These are phyloP conservation scores for Neurospora pannonica DNA, from an alignment of 495 filamentous ascomycete species.

Conservation along the genomic window DNA sequence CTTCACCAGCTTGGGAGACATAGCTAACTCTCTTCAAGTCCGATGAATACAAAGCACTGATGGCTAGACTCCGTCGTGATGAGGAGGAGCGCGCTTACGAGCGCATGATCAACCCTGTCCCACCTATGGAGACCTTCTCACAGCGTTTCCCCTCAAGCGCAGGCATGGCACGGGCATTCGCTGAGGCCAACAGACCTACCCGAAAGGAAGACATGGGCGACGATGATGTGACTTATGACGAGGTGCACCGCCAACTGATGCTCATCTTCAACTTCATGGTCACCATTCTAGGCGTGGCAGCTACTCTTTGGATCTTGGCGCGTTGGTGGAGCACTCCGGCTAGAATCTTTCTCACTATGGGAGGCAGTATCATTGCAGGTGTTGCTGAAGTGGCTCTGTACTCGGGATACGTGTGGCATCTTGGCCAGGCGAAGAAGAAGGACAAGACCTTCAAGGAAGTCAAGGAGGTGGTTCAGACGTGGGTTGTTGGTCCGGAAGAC, in stretches of 20 bases:
- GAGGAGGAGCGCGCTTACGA: slow-evolving; percentile 74
- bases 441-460: slow-evolving; percentile 57
- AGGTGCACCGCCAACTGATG: slow-evolving; percentile 66
- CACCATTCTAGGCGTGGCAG: slow-evolving; percentile 60
- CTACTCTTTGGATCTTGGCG: slow-evolving; percentile 64
- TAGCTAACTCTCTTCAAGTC: too few species aligned
- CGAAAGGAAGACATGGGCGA: slow-evolving; percentile 34
- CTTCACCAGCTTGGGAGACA: too few species aligned
- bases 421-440: slow-evolving; percentile 59
- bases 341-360: slow-evolving; percentile 59
- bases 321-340: slow-evolving; percentile 60
- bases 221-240: slow-evolving; percentile 52
- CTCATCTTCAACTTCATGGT: slow-evolving; percentile 67
- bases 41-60: slow-evolving; percentile 78
- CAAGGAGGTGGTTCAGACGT: slow-evolving; percentile 60
- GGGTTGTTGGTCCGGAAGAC: slow-evolving; percentile 52
- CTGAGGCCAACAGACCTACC: slow-evolving; percentile 32
- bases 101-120: slow-evolving; percentile 55
- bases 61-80: slow-evolving; percentile 72
- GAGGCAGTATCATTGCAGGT: slow-evolving; percentile 60
- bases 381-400: slow-evolving; percentile 86
- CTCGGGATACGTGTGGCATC: slow-evolving; percentile 69
- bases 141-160: slow-evolving; percentile 46
- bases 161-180: slow-evolving; percentile 38
- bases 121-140: slow-evolving; percentile 45